Evolutionary conservation across 2,329 filamentous ascomycete genomes (phyloP), one percentile per base, ranked within the genome.

Genomic region (Didymella glomerata): DNA sequence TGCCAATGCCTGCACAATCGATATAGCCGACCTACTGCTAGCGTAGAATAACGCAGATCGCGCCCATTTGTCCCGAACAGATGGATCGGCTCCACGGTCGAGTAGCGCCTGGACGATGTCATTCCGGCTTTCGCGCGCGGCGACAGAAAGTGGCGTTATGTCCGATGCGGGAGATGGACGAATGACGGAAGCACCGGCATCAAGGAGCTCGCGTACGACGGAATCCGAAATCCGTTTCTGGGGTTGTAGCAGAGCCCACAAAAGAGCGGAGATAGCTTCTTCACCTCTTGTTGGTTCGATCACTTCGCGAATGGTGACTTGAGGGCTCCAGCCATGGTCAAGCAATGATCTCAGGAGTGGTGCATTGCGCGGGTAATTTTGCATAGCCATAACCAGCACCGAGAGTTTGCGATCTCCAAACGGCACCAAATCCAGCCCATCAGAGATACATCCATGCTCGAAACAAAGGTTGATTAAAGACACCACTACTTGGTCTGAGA

Each of bases 191-290:
- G 85, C 86, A 70, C 79, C 80, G 61, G 80, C 70, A 67, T 79
- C 76, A n/a, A 90, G 75, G 20, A 90, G 77, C 47, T 86, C 73
- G 61, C 84, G 79, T 54, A 90, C 84, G 42, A 89, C 76, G 4
- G 78, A 72, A 32, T 83, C 85, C 71, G 85, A 88, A 49, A 89
- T 81, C 60, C 82, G 83, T 71, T 89, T 89, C 62, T 88, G 85
- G 0, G 85, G 85, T 62, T 89, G 86, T 7, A 85, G 76, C 50
- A 90, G 78, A 0, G 85, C 82, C 87, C 87, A 90, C 49, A 84
- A 77, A 8, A 90, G 75, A 2, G 88, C 77, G 1, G 84, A 85
- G 44, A 87, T 80, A 10, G 79, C 76, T 70, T 90, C 87, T 3
- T 80, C 76, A 34, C 84, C 82, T 1, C 82, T 80, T 0, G 81